Evolutionary conservation across 352 stramenopile species (phyloP).

Genomic region (Globisporangium polare): DNA sequence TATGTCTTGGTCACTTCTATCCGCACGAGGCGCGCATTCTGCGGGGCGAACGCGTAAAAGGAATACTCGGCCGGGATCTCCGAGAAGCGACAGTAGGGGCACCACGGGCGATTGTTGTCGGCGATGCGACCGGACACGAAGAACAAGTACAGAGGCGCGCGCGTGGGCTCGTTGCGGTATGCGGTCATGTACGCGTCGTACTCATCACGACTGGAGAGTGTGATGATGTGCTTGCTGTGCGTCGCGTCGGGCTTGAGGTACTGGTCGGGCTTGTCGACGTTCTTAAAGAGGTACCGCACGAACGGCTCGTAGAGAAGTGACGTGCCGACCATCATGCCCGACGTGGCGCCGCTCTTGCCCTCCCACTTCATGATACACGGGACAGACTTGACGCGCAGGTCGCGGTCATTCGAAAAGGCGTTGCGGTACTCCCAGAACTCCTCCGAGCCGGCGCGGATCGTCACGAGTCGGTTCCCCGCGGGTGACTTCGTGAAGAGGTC

Average conservation of each 20-base stretch:
- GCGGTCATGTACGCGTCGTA: constrained; percentile 33
- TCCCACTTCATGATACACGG: constrained; percentile 65
- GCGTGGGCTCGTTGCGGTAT: constrained; percentile 32
- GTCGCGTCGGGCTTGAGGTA: constrained; percentile 34
- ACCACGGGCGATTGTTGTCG: constrained; percentile 75
- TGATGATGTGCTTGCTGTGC: constrained; percentile 53
- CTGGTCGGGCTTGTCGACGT: constrained; percentile 38
- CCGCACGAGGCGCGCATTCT: constrained; percentile 46
- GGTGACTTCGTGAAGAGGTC: constrained; percentile 53
- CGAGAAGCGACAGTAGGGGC: constrained; percentile 75
- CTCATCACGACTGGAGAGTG: constrained; percentile 34
- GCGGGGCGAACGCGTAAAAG: constrained; percentile 67
- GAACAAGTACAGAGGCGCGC: constrained; percentile 49
- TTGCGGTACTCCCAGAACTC: constrained; percentile 54
- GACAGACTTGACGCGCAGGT: constrained; percentile 60
- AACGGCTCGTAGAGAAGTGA: constrained; percentile 50
- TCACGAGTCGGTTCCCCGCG: constrained; percentile 47
- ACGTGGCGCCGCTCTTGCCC: constrained; percentile 43
- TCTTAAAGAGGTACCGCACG: constrained; percentile 66
- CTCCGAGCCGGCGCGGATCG: constrained; percentile 46
- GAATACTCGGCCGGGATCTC: constrained; percentile 68
- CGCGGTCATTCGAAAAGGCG: constrained; percentile 46
- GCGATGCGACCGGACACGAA: constrained; percentile 66
- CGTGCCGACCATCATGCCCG: constrained; percentile 43
- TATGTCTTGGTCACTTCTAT: constrained; percentile 66